Percentiles rank a stretch among this genome's conserved stretches.
These are phyloP conservation scores for Fusarium domesticum DNA, from an alignment of 2,329 filamentous ascomycete genomes.

Conservation along the genomic window DNA sequence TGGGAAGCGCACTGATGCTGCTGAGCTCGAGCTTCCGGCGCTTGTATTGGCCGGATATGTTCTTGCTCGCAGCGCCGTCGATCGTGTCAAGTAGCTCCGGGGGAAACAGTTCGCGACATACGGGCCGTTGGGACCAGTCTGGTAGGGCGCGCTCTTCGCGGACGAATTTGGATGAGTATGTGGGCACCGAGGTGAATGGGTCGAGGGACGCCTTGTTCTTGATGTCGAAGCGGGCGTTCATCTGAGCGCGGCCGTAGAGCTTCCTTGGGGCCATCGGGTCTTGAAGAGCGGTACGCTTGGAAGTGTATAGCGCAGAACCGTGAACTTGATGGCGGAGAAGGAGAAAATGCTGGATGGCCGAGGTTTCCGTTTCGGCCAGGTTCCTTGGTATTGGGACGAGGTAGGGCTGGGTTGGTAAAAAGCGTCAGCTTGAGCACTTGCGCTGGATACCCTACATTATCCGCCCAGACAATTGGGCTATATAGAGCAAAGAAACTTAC, in stretches of 20 bases:
- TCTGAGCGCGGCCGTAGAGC: constrained; percentile 56
- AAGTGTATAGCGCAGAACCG: constrained; percentile 54
- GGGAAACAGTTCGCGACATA: constrained; percentile 54
- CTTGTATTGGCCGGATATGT: constrained; percentile 40
- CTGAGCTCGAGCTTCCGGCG: constrained; percentile 44
- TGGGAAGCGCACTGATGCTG: constrained; percentile 46
- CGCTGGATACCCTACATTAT: not conserved
- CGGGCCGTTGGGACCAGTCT: constrained; percentile 49
- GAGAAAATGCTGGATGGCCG: constrained; percentile 50
- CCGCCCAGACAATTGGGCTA: not conserved
- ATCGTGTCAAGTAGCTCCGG: constrained; percentile 54
- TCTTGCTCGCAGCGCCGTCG: constrained; percentile 41
- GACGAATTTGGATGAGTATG: constrained; percentile 55
- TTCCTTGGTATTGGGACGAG: constrained; percentile 45
- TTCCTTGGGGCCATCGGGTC: constrained; percentile 41
- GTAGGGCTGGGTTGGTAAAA: constrained; percentile 44
- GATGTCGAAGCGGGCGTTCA: constrained; percentile 54
- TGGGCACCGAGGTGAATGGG: constrained; percentile 57
- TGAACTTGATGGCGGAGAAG: constrained; percentile 57
- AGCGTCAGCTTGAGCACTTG: constrained; percentile 1
- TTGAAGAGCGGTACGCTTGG: constrained; percentile 43
- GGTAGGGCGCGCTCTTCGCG: constrained; percentile 52
- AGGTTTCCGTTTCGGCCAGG: constrained; percentile 44
- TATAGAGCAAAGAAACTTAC: constrained; percentile 35
- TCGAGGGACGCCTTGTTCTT: constrained; percentile 55